A percentile compares a stretch with the other conserved stretches of the same genome.
phyloP scores from a whole-genome alignment of 208 protist genomes.

The Tritrichomonas musculus region DNA sequence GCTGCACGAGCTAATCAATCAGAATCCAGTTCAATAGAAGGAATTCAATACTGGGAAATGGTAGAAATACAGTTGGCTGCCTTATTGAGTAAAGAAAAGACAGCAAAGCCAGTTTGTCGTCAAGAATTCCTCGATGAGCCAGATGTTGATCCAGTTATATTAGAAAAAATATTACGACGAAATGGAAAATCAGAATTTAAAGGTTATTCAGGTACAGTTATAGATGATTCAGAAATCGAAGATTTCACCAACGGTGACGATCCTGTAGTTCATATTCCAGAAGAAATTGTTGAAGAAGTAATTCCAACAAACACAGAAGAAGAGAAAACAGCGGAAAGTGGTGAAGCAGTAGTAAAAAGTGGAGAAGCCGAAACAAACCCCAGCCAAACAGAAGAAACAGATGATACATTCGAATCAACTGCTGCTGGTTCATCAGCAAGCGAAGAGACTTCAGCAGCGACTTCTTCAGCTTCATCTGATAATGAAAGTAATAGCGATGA shows the following conservation, averaged over 20 bases:
- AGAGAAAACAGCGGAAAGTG: not conserved
- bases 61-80: slow-evolving; percentile 10
- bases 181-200: not conserved
- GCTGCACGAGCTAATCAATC: not conserved
- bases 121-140: slow-evolving; percentile 12
- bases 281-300: not conserved
- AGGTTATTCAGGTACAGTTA: not conserved
- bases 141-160: not conserved
- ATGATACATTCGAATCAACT: not conserved
- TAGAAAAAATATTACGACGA: not conserved
- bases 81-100: not conserved
- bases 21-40: not conserved
- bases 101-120: not conserved
- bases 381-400: not conserved
- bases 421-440: not conserved
- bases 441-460: not conserved
- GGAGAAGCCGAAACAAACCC: not conserved
- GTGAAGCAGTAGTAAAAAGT: not conserved
- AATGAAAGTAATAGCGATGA: not conserved
- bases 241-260: not conserved
- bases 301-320: too few species aligned
- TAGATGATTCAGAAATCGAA: not conserved
- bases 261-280: not conserved
- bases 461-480: not conserved
- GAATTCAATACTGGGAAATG: slow-evolving; percentile 32